Evolutionary conservation across 202 grass and related monocot species (phyloP).

Genomic region (Bolboschoenoplectus hybrid): DNA sequence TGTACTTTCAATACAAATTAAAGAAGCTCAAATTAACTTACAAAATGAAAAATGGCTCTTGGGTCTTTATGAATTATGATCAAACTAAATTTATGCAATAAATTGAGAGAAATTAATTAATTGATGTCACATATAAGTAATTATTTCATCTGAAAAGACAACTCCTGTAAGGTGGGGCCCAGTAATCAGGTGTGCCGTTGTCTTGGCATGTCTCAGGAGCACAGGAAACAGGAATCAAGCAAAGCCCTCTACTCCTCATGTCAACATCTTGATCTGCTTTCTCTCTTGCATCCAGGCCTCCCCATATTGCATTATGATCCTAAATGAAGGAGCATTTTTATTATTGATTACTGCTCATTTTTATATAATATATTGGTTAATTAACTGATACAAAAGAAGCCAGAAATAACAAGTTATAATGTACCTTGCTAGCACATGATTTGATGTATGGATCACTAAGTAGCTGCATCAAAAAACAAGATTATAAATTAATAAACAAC

Average conservation of each 20-base stretch:
- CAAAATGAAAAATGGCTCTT: not conserved
- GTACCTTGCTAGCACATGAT: slow-evolving; percentile 71
- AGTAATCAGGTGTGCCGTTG: slow-evolving; percentile 71
- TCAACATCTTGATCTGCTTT: slow-evolving; percentile 53
- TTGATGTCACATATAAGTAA: slow-evolving; percentile 11
- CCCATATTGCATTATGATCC: slow-evolving; percentile 65
- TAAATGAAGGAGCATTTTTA: slow-evolving; percentile 7
- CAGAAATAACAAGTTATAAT: slow-evolving; percentile 1
- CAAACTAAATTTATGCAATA: not conserved
- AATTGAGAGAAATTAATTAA: slow-evolving; percentile 19
- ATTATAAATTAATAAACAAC: slow-evolving; percentile 33
- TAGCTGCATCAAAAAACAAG: slow-evolving; percentile 56
- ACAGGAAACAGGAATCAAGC: slow-evolving; percentile 83
- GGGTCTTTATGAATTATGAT: slow-evolving; percentile 10
- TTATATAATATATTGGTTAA: slow-evolving; percentile 11
- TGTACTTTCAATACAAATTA: not conserved
- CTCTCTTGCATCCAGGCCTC: slow-evolving; percentile 48
- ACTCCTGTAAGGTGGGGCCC: slow-evolving; percentile 70
- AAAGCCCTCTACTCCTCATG: slow-evolving; percentile 78
- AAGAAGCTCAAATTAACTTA: not conserved
- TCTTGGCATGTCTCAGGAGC: slow-evolving; percentile 69
- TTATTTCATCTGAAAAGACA: slow-evolving; percentile 69
- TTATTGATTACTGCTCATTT: not conserved
- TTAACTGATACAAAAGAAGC: not conserved
- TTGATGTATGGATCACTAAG: slow-evolving; percentile 89